phyloP scores from a whole-genome alignment of 441 rosid species.

The Pelargonium cotyledonis region DNA sequence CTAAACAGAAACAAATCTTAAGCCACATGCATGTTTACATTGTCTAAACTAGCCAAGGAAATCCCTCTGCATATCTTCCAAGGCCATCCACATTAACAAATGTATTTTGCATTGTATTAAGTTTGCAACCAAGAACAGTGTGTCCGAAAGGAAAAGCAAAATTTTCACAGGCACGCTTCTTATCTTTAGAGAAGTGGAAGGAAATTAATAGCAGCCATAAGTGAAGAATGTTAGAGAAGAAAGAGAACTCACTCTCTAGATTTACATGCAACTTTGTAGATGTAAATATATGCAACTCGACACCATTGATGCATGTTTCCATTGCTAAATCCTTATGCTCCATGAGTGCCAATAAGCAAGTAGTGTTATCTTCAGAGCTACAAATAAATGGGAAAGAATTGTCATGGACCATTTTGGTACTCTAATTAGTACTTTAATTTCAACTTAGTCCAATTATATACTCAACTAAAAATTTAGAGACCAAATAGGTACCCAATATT shows the following conservation, averaged over 20 bases:
- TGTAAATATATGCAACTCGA: conserved; percentile 57
- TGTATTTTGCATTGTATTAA: background rate
- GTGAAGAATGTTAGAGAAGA: conserved; percentile 9
- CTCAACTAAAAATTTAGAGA: too few species aligned
- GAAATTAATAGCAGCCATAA: background rate
- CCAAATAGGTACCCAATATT: too few species aligned
- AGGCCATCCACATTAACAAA: too few species aligned
- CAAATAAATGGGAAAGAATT: conserved; percentile 15
- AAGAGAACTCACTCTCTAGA: conserved; percentile 37
- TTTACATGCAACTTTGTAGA: conserved; percentile 41
- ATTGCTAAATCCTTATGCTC: conserved; percentile 30
- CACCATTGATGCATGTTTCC: conserved; percentile 38
- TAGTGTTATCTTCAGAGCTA: conserved; percentile 32
- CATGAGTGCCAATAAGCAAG: conserved; percentile 35
- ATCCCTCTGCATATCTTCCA: too few species aligned
- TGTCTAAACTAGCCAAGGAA: too few species aligned
- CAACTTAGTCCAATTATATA: too few species aligned
- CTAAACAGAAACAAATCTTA: too few species aligned
- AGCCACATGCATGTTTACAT: too few species aligned
- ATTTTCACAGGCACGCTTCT: background rate
- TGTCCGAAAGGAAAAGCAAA: conserved; percentile 4
- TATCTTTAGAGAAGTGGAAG: background rate
- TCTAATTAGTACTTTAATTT: too few species aligned
- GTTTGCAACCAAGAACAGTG: background rate
- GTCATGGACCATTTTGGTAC: too few species aligned